Evolutionary conservation across 495 filamentous ascomycete species (phyloP).

Genomic region (Collariella sp.): DNA sequence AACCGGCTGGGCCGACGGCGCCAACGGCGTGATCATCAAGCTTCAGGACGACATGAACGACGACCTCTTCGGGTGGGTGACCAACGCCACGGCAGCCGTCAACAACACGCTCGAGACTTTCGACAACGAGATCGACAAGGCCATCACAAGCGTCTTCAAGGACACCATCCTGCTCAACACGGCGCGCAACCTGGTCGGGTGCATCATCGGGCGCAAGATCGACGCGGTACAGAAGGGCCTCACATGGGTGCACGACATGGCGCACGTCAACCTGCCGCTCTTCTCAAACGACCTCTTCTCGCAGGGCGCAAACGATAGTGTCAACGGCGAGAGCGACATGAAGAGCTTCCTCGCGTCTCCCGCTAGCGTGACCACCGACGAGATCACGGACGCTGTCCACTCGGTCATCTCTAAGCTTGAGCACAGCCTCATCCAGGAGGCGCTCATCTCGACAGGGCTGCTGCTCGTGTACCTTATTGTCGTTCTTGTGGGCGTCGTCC

Average conservation of each 20-base stretch:
- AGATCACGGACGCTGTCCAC: constrained; percentile 66
- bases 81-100: constrained; percentile 65
- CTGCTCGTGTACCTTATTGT: constrained; percentile 69
- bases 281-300: constrained; percentile 79
- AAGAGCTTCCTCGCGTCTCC: constrained; percentile 71
- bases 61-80: constrained; percentile 83
- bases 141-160: constrained; percentile 69
- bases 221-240: constrained; percentile 70
- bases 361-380: constrained; percentile 58
- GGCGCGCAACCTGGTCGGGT: constrained; percentile 63
- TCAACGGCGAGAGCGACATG: constrained; percentile 47
- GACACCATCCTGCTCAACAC: constrained; percentile 67
- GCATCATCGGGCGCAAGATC: constrained; percentile 68
- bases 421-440: constrained; percentile 59
- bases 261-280: constrained; percentile 70
- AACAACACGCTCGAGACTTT: constrained; percentile 82
- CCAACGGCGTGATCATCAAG: constrained; percentile 62
- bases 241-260: constrained; percentile 81
- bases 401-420: constrained; percentile 56
- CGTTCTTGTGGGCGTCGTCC: constrained; percentile 60
- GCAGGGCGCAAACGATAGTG: constrained; percentile 58
- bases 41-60: constrained; percentile 69
- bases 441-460: constrained; percentile 63
- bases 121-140: constrained; percentile 59
- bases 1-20: constrained; percentile 61